phyloP scores from a whole-genome alignment of 78 protist genomes.

The Pigoraptor vietnamica region DNA sequence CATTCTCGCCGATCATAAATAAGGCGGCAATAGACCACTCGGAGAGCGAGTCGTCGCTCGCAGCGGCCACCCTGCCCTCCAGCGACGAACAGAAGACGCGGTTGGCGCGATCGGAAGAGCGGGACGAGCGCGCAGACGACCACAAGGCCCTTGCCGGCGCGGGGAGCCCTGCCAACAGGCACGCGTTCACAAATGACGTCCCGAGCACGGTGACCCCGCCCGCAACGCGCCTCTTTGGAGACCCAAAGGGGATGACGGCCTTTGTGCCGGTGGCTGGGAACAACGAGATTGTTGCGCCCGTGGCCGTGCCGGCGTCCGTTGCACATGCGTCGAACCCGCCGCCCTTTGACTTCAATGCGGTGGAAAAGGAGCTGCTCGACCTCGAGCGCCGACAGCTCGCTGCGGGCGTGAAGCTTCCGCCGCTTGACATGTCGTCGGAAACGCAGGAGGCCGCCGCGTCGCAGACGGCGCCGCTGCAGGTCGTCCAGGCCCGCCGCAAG shows the following conservation, averaged over 20 bases:
- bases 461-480: not conserved
- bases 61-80: not conserved
- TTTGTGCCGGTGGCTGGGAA: not conserved
- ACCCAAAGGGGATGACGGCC: not conserved
- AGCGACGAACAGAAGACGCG: not conserved
- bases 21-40: not conserved
- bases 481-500: not conserved
- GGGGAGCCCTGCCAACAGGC: not conserved
- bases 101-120: not conserved
- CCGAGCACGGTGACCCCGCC: not conserved
- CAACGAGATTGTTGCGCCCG: not conserved
- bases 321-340: not conserved
- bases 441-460: not conserved
- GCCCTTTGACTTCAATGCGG: not conserved
- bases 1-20: not conserved
- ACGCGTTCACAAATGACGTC: not conserved
- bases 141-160: not conserved
- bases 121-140: too few relatives aligned
- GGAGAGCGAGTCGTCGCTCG: not conserved
- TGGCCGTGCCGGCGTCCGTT: not conserved
- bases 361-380: not conserved
- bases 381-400: not conserved
- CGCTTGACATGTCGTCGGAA: not conserved
- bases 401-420: not conserved
- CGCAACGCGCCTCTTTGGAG: not conserved